Evolutionary conservation across 164 flowering plant species (phyloP), one percentile per base, ranked within the genome.

Genomic region (Stephania cephalantha): DNA sequence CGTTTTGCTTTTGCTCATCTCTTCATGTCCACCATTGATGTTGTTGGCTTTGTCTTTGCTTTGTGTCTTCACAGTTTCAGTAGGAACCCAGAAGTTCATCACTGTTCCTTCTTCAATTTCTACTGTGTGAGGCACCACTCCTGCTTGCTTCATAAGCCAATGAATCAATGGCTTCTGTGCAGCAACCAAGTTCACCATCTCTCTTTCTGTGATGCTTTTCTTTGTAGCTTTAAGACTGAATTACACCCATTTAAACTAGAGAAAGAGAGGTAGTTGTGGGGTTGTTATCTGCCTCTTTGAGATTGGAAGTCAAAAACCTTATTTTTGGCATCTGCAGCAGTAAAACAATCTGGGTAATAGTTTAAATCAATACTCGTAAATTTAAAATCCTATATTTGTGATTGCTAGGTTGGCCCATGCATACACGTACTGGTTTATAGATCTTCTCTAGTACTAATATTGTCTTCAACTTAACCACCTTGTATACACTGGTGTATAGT

Each of bases 131-230:
- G 95, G 89, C 6, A 25, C 31, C 10, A 93, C 78, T 17, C 98
- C 99, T 0, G 97, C 91, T 87, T 85, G 72, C 78, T 95, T 95
- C 93, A 95, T 90, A 30, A 95, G 82, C 74, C 88, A 81, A 66
- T 85, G 86, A 75, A 95, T 0, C 73, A 95, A 75, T 68, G 96
- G 96, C 82, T 83, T 89, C 82, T 95, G 97, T 10, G 87, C 87
- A 77, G 84, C 90, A 8, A 95, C 94, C 0, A 95, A 78, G 86
- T 95, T 95, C 87, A 95, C 98, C 99, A 95, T 95, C 45, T 84
- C 65, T 73, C 69, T 70, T 74, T 1, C 66, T 61, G 25, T 5
- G 66, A 61, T 2, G 25, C 66, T 61, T n/a, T 7, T 20, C 9
- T n/a, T 61, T 17, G 58, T 53, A 61, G 5, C 8, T 61, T 61